Evolutionary conservation across 139 green algal genomes (phyloP), one percentile per base, ranked within the genome.

Genomic region (Limnomonas spitsbergensis): DNA sequence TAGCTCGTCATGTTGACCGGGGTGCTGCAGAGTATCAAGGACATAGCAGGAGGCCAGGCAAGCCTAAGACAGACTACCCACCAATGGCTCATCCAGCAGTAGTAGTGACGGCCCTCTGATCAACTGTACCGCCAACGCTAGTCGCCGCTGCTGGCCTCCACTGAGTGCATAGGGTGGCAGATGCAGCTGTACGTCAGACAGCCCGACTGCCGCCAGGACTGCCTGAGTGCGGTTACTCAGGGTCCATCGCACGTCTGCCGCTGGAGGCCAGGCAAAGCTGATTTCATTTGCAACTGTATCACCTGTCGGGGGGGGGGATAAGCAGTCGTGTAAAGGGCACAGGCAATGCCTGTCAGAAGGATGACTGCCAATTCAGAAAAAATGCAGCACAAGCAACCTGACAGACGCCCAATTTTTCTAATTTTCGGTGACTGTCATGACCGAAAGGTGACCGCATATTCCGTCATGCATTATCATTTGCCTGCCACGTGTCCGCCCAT

Each of bases 81-180:
- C 93, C 34, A 97, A 83, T 3, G 94, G 95, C 79, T 98, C 95
- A 80, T 98, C 95, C 80, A 98, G 86, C 75, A 98, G 84, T 86
- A 98, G 85, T 66, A 98, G 74, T 2, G 83, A 77, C 1, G 92
- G 92, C 54, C 86, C 73, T 1, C 88, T 79, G 29, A 93, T 86
- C 38, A 98, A 86, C 87, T 98, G 94, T 66, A 95, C 88, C 4
- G 94, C 94, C 52, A 98, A 83, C 3, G 94, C 94, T 38, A 98
- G 86, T 0, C 90, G 86, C 24, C 95, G 87, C 87, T 98, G 94
- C 83, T 97, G 96, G 1, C 95, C 95, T 14, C 92, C 95, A 32
- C 84, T 93, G 20, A 98, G 86, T 29, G 85, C 73, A 53, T 66
- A 69, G n/a, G 94, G 88, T 0, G 80, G 76, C 27, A 88, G 87